Evolutionary conservation across 73 alveolate genomes (phyloP), one percentile per base, ranked within the genome.

Genomic region (Paramecium caudatum): DNA sequence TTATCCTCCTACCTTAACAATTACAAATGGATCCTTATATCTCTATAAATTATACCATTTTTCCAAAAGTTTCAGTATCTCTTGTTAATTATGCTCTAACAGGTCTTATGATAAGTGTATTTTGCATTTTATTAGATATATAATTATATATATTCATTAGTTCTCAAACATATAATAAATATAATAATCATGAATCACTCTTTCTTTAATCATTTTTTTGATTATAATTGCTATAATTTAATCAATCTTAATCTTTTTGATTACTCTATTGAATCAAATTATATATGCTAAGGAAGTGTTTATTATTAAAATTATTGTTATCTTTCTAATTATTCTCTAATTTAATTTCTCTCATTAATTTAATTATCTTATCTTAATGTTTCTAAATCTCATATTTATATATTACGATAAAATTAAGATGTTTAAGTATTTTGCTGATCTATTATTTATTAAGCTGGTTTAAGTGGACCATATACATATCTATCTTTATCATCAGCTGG

Each of bases 401-500:
- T 27, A 0, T 10, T 55, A 55, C 80, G 30, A 55, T 55, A 55
- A 55, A 55, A 55, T 21, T 55, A 55, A 5, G 80, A 23, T 55
- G 23, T 10, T 6, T 55, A 23, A 23, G 46, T 55, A 5, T 55
- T 27, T 55, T 55, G 30, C 30, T 55, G 30, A 12, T 55, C 80
- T 23, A 5, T 27, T 9, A 55, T 23, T 27, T 55, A 27, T 55
- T 55, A 23, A 7, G 80, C 80, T 55, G 80, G 80, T 55, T 55
- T 55, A 5, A 55, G 30, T 23, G 80, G 43, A 17, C 80, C 80
- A 55, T 55, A 55, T 27, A 55, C 46, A 55, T 27, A 68, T n/a
- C 84, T 68, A 9, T 68, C 50, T 1, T 34, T 37, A 37, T 68
- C 84, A 15, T 68, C 84, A 32, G 84, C 84, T 68, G 84, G 84